Percentiles rank a stretch among this genome's conserved stretches.
These are phyloP conservation scores for Fusarium neocosmosporiellum DNA, from an alignment of 2,329 filamentous ascomycete genomes.

Conservation along the genomic window DNA sequence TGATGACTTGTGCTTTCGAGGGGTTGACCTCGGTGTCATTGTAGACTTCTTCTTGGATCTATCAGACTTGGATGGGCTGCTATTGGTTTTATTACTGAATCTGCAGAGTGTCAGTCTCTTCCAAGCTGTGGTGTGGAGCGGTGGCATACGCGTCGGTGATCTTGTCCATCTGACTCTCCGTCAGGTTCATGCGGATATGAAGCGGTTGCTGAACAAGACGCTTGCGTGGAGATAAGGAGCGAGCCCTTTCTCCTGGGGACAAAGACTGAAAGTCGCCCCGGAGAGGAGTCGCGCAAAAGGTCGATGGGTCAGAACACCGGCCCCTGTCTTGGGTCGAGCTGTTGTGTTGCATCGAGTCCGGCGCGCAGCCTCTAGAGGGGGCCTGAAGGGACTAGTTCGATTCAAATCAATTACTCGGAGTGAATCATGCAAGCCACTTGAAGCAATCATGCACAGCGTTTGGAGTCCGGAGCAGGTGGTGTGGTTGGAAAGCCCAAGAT, in stretches of 20 bases:
- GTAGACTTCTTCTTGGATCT: slow-evolving; percentile 31
- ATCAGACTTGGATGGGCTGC: slow-evolving; percentile 36
- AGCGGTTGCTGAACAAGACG: slow-evolving; percentile 52
- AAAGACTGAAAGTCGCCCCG: slow-evolving; percentile 53
- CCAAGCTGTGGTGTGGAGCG: neutral
- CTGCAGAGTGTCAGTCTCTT: slow-evolving; percentile 37
- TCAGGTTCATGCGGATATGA: slow-evolving; percentile 61
- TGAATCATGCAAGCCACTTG: neutral
- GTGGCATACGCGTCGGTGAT: slow-evolving; percentile 57
- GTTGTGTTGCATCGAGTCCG: slow-evolving; percentile 32
- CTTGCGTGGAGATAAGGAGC: slow-evolving; percentile 51
- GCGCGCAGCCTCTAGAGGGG: slow-evolving; percentile 10
- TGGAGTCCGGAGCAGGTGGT: neutral
- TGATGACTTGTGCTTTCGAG: slow-evolving; percentile 28
- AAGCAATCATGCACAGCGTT: neutral
- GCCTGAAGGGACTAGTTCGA: neutral
- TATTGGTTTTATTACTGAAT: slow-evolving; percentile 48
- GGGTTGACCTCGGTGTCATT: slow-evolving; percentile 36
- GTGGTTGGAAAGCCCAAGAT: neutral
- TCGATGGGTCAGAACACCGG: slow-evolving; percentile 40
- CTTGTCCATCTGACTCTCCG: slow-evolving; percentile 60
- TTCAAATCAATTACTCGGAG: neutral
- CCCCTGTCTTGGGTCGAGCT: slow-evolving; percentile 25
- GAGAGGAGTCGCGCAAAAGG: slow-evolving; percentile 44
- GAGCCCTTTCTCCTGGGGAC: slow-evolving; percentile 45